These are phyloP conservation scores for Yamadazyma nakazawae DNA, from an alignment of 805 yeast species.

Conservation along the genomic window DNA sequence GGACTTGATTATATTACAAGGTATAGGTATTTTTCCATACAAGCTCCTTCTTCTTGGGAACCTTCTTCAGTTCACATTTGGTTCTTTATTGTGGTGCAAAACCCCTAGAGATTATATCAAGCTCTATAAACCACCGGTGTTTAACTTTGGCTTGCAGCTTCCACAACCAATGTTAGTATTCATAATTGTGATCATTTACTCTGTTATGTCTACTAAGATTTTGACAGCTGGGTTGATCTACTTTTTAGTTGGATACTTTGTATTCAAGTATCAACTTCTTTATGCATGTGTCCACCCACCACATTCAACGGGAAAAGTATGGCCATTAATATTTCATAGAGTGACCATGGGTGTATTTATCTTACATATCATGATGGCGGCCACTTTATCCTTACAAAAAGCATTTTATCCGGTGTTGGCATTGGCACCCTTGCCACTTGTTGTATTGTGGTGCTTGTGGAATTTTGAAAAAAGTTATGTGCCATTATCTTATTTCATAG, in stretches of 20 bases:
- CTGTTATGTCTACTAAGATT: conserved; percentile 86
- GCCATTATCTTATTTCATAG: conserved; percentile 82
- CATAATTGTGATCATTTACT: conserved; percentile 80
- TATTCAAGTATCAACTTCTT: conserved; percentile 84
- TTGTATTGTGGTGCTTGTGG: conserved; percentile 65
- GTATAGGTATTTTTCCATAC: conserved; percentile 87
- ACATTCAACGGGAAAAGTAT: conserved; percentile 93
- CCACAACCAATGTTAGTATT: conserved; percentile 90
- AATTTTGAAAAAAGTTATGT: conserved; percentile 77
- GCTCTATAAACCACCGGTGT: conserved; percentile 81
- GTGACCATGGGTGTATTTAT: conserved; percentile 75
- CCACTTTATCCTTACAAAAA: conserved; percentile 76
- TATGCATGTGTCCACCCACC: conserved; percentile 93
- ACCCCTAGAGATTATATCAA: conserved; percentile 81
- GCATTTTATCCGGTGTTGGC: conserved; percentile 73
- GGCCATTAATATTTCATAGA: conserved; percentile 88
- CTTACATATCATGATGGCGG: conserved; percentile 91
- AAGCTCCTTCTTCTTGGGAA: conserved; percentile 79
- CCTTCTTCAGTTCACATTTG: conserved; percentile 62
- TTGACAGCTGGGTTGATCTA: conserved; percentile 80
- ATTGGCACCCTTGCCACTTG: conserved; percentile 71
- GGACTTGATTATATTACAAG: conserved; percentile 77
- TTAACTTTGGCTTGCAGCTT: conserved; percentile 85
- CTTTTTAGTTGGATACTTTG: conserved; percentile 81
- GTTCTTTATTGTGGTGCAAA: conserved; percentile 56